Conservation (phyloP, 2,329 filamentous ascomycete genomes). For the Sporothrix sp. region DNA sequence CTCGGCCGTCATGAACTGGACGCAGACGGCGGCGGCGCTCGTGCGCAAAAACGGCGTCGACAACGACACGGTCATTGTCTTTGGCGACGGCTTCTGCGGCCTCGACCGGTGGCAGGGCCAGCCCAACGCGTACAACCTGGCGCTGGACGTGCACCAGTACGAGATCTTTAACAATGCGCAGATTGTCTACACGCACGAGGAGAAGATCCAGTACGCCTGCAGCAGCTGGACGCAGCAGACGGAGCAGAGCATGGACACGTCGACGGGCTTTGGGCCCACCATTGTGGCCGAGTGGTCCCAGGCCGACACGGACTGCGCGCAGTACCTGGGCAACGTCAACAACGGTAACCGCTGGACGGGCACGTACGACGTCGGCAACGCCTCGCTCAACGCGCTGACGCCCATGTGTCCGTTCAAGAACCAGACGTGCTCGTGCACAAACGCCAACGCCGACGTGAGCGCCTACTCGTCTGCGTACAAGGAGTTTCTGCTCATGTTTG, state of each 20-base stretch:
- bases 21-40: conserved; percentile 57
- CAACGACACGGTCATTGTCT: conserved; percentile 57
- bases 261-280: conserved; percentile 81
- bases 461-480: conserved; percentile 68
- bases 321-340: conserved; percentile 79
- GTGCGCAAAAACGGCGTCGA: conserved; percentile 68
- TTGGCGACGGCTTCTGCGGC: conserved; percentile 92
- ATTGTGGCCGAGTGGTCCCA: conserved; percentile 96
- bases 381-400: conserved; percentile 50
- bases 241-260: conserved; percentile 57
- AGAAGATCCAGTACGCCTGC: conserved; percentile 83
- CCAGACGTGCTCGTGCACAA: conserved; percentile 58
- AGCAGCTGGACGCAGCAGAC: conserved; percentile 77
- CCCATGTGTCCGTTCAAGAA: conserved; percentile 65
- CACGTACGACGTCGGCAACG: conserved; percentile 61
- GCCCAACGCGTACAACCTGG: conserved; percentile 60
- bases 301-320: conserved; percentile 89
- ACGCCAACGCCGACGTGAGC: conserved; percentile 63
- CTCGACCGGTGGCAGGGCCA: conserved; percentile 83
- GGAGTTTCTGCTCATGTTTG: conserved; percentile 77
- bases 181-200: conserved; percentile 68
- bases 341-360: conserved; percentile 88
- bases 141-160: conserved; percentile 97
- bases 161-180: conserved; percentile 93
- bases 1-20: conserved; percentile 67